These are phyloP conservation scores for Coniosporium tulheliwenetii DNA, from an alignment of 2,329 filamentous ascomycete genomes.

Conservation along the genomic window DNA sequence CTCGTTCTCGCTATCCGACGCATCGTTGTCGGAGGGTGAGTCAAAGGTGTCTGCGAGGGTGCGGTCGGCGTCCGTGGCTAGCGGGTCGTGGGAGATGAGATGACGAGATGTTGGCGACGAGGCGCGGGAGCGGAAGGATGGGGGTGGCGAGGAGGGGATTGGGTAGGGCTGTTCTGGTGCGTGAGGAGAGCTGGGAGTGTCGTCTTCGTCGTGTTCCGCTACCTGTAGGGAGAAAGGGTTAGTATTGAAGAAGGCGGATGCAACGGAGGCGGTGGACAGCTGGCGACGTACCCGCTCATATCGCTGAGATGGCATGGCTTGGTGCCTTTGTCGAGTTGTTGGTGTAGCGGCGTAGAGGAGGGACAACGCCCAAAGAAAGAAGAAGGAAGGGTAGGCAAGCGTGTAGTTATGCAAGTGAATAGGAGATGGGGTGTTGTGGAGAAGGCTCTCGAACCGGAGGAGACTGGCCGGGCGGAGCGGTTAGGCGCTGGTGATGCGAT, in stretches of 20 bases:
- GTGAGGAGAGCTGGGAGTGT: constrained; percentile 14
- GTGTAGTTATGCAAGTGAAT: too few species aligned
- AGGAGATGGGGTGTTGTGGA: too few species aligned
- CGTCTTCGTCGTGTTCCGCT: constrained; percentile 27
- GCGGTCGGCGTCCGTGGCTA: constrained; percentile 47
- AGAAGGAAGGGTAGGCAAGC: too few species aligned
- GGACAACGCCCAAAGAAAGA: too few species aligned
- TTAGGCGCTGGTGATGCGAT: too few species aligned
- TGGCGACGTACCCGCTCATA: constrained; percentile 29
- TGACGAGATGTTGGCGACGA: constrained; percentile 47
- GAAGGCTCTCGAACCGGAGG: too few species aligned
- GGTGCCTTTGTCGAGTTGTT: too few species aligned
- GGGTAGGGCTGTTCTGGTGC: constrained; percentile 15
- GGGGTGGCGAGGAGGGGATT: constrained; percentile 37
- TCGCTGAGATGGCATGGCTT: constrained; percentile 27
- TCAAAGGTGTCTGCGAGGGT: constrained; percentile 91
- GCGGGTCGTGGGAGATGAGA: constrained; percentile 35
- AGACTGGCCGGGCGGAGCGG: too few species aligned
- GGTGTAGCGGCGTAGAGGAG: too few species aligned
- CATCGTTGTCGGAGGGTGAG: constrained; percentile 45
- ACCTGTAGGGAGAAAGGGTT: constrained; percentile 14
- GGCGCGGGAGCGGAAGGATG: constrained; percentile 76
- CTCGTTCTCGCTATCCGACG: constrained; percentile 51
- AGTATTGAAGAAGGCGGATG: background rate
- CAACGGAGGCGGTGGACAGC: constrained; percentile 4